These are phyloP conservation scores for Boletus pseudo-olivaceus DNA, from an alignment of 768 basidiomycete genomes.

Conservation along the genomic window DNA sequence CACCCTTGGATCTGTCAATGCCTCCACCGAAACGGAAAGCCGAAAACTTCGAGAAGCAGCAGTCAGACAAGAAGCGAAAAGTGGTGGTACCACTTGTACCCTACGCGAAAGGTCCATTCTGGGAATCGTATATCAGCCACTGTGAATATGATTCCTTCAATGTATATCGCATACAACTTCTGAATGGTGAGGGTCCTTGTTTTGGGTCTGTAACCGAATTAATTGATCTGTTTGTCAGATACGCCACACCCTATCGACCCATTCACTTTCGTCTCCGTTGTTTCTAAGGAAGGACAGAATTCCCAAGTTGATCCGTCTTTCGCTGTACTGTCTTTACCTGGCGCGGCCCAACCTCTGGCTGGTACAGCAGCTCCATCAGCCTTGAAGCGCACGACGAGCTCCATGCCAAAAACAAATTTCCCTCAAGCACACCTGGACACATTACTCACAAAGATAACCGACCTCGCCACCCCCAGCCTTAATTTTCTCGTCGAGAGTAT, in stretches of 20 bases:
- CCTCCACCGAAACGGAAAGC: constrained; percentile 64
- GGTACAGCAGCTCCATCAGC: constrained; percentile 17
- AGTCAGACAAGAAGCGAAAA: constrained; percentile 66
- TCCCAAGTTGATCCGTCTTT: constrained; percentile 35
- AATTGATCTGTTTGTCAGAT: constrained; percentile 42
- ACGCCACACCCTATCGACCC: constrained; percentile 72
- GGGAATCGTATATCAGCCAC: constrained; percentile 66
- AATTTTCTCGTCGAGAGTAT: constrained; percentile 69
- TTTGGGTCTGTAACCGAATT: constrained; percentile 2
- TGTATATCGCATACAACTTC: constrained; percentile 70
- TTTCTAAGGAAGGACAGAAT: constrained; percentile 35
- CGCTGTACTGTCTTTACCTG: constrained; percentile 46
- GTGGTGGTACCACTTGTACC: constrained; percentile 77
- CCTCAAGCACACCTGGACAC: constrained; percentile 61
- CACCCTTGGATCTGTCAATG: constrained; percentile 30
- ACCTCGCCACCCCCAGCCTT: constrained; percentile 58
- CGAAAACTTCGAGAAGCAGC: constrained; percentile 43
- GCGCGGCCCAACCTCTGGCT: constrained; percentile 27
- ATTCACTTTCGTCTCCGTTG: constrained; percentile 64
- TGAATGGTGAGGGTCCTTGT: constrained; percentile 65
- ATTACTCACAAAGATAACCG: constrained; percentile 60
- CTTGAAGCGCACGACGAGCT: constrained; percentile 25
- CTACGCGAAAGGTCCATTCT: constrained; percentile 78
- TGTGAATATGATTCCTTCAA: constrained; percentile 70
- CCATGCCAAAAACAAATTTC: constrained; percentile 55